Evolutionary conservation across 192 early-diverging fungal species (phyloP), one percentile per base, ranked within the genome.

Genomic region (Thamnidium elegans): DNA sequence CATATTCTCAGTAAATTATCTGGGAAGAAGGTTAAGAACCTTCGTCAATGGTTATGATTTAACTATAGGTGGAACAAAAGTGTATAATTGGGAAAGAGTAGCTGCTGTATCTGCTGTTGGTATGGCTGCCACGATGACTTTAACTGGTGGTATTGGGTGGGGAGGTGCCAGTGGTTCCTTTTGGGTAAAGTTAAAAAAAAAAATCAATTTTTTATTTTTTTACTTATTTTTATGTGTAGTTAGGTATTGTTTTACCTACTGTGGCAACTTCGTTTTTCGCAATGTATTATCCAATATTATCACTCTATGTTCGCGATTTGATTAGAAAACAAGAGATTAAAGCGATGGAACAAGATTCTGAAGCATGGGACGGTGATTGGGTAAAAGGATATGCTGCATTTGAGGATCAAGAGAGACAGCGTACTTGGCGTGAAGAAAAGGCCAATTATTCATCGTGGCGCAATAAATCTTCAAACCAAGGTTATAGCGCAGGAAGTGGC

Each of bases 11-110:
- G 71, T 80, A 3, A 63, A 50, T 21, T 72, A 80, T 56, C 55
- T 83, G 15, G 65, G 76, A 26, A 65, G 81, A 58, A 58, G 68
- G 14, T 75, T 83, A 21, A 58, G 81, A n/a, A 83, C 81, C 0
- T 80, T 83, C 69, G 66, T 83, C n/a, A 77, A 83, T 50, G 81
- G 76, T 2, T 51, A 78, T 45, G 79, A 83, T 66, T 21, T 72
- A 14, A 46, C 62, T 5, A 69, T 76, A 4, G 79, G 81, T 9
- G 81, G 81, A 32, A 30, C 76, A 1, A 58, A 77, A 11, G 68
- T 79, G 2, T 83, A 83, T 52, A 76, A 79, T 15, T 83, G 81
- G 81, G 63, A 78, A 23, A 58, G 78, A 4, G 70, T 83, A 13
- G 78, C 76, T 32, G 60, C 74, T 4, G 70, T 59, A 0, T 72